Conservation (phyloP, 164 flowering plant species). For the Umbilicus rupestris region DNA sequence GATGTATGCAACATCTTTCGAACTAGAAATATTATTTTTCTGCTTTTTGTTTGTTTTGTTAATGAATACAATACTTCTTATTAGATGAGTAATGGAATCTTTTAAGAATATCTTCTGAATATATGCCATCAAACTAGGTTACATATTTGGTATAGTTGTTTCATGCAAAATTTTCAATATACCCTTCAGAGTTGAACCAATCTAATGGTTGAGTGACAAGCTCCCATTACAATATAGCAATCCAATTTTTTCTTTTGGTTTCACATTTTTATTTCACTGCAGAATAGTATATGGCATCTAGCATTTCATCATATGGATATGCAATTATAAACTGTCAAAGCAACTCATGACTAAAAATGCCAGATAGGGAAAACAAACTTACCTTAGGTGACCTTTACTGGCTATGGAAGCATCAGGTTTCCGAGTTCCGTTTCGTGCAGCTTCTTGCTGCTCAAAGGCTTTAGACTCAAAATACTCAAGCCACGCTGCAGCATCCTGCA, state of each 20-base stretch:
- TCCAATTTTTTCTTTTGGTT: too few relatives aligned
- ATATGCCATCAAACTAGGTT: neutral
- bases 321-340: neutral
- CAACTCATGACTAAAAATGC: neutral
- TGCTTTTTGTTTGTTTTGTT: too few relatives aligned
- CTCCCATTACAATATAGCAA: neutral
- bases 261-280: neutral
- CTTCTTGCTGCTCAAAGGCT: constrained; percentile 99
- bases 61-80: too few relatives aligned
- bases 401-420: constrained; percentile 99
- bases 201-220: neutral
- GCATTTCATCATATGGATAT: neutral
- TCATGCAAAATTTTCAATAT: neutral
- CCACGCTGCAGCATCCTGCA: constrained; percentile 99
- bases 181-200: too few relatives aligned
- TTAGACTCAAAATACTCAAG: constrained; percentile 98
- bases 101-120: too few relatives aligned
- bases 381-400: constrained; percentile 99
- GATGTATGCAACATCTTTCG: too few relatives aligned
- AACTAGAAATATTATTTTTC: too few relatives aligned
- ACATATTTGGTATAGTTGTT: neutral
- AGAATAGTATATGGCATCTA: neutral
- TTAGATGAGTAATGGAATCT: too few relatives aligned
- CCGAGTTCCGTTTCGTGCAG: constrained; percentile 89
- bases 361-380: constrained; percentile 2